These are phyloP conservation scores for Sorghum bicolor DNA, from an alignment of 176 grass and related monocot species.

Conservation along the genomic window Sorghum_bicolor_NCBIv3 NC_012873.2:72001-72500, in stretches of 20 bases:
- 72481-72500: not conserved
- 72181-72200: slow-evolving; percentile 77
- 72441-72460: too few relatives aligned
- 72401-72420: not conserved
- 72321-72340: slow-evolving; percentile 80
- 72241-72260: slow-evolving; percentile 65
- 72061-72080: slow-evolving; percentile 52
- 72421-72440: not conserved
- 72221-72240: slow-evolving; percentile 65
- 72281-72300: slow-evolving; percentile 51
- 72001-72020: slow-evolving; percentile 90
- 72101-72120: slow-evolving; percentile 69
- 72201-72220: slow-evolving; percentile 91
- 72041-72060: slow-evolving; percentile 81
- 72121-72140: slow-evolving; percentile 96
- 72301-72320: slow-evolving; percentile 80
- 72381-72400: not conserved
- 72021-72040: slow-evolving; percentile 93
- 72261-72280: slow-evolving; percentile 32
- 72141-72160: slow-evolving; percentile 77
- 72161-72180: slow-evolving; percentile 87
- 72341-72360: slow-evolving; percentile 19
- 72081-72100: slow-evolving; percentile 54
- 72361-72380: not conserved
- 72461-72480: not conserved